Evolutionary conservation across 805 yeast genomes (phyloP).

Genomic region (Wickerhamiella allomyrinae): DNA sequence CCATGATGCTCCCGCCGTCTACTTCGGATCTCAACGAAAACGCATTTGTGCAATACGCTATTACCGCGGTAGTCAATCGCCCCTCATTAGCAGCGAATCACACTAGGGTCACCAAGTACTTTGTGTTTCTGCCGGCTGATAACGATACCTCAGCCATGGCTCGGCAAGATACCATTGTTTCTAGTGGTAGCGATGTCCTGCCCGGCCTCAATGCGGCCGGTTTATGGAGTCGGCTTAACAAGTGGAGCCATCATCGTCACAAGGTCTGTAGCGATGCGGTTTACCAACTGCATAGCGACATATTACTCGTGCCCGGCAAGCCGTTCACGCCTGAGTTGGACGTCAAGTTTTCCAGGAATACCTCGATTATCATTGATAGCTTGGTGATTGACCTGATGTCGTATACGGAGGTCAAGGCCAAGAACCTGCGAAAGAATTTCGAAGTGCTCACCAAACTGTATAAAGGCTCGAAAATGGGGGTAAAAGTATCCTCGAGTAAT

Average conservation of each 20-base stretch:
- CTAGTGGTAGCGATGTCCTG: background rate
- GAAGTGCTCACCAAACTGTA: constrained; percentile 5
- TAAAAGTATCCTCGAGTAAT: constrained; percentile 7
- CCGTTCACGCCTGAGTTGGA: constrained; percentile 11
- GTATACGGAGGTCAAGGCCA: constrained; percentile 11
- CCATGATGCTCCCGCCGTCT: constrained; percentile 23
- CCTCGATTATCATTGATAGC: constrained; percentile 5
- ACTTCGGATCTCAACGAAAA: constrained; percentile 18
- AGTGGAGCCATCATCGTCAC: constrained; percentile 10
- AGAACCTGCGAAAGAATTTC: constrained; percentile 8
- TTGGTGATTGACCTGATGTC: constrained; percentile 7
- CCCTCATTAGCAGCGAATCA: constrained; percentile 36
- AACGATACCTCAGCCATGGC: background rate
- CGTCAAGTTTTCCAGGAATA: constrained; percentile 1
- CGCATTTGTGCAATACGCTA: constrained; percentile 33
- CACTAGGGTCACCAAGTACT: constrained; percentile 28
- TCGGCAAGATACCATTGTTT: background rate
- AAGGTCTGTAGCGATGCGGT: constrained; percentile 9
- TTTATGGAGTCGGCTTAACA: background rate
- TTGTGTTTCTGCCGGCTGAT: constrained; percentile 36
- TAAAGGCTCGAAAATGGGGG: constrained; percentile 2
- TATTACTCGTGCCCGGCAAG: constrained; percentile 14
- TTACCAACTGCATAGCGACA: constrained; percentile 11
- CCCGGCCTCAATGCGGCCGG: background rate
- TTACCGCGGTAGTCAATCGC: constrained; percentile 40